Percentiles rank a stretch among this genome's conserved stretches.
These are phyloP conservation scores for Camptophora hylomeconis DNA, from an alignment of 2,329 filamentous ascomycete genomes.

Conservation along the genomic window DNA sequence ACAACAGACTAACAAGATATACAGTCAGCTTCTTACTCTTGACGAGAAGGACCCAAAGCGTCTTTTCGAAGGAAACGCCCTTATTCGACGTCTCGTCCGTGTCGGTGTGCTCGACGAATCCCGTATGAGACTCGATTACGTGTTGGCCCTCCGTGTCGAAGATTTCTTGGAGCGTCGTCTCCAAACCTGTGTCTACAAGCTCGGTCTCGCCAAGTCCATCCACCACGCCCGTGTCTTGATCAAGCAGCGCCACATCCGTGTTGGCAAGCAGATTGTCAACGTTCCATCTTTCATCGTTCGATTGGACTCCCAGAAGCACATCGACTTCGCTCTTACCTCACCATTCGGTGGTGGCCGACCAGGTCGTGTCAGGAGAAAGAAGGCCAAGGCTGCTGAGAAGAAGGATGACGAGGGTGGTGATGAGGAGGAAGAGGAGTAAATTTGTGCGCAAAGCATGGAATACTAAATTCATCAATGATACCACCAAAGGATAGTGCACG, in stretches of 20 bases:
- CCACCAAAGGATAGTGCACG: too few relatives aligned
- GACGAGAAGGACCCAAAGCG: constrained; percentile 99
- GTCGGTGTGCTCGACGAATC: constrained; percentile 99
- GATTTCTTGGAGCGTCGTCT: constrained; percentile 99
- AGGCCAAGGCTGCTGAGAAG: constrained; percentile 90
- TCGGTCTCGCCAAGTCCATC: constrained; percentile 99
- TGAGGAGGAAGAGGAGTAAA: constrained; percentile 49
- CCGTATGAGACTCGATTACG: constrained; percentile 99
- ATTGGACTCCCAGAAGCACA: constrained; percentile 99
- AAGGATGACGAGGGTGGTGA: constrained; percentile 44
- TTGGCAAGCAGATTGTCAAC: constrained; percentile 99
- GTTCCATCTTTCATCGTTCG: constrained; percentile 98
- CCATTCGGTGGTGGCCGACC: constrained; percentile 95
- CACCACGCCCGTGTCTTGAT: constrained; percentile 99
- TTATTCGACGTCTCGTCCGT: constrained; percentile 99
- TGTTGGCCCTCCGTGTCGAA: constrained; percentile 96
- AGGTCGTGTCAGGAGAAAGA: constrained; percentile 98
- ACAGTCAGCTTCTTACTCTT: constrained; percentile 96
- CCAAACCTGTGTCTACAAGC: constrained; percentile 99
- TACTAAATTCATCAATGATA: too few relatives aligned
- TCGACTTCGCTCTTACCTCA: constrained; percentile 95
- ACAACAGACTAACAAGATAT: constrained; percentile 5
- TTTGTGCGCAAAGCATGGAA: constrained; percentile 8
- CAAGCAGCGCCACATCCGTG: constrained; percentile 97
- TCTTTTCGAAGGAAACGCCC: constrained; percentile 99